phyloP scores from a whole-genome alignment of 2,329 filamentous ascomycete genomes.

The Penicillium carneum region DNA sequence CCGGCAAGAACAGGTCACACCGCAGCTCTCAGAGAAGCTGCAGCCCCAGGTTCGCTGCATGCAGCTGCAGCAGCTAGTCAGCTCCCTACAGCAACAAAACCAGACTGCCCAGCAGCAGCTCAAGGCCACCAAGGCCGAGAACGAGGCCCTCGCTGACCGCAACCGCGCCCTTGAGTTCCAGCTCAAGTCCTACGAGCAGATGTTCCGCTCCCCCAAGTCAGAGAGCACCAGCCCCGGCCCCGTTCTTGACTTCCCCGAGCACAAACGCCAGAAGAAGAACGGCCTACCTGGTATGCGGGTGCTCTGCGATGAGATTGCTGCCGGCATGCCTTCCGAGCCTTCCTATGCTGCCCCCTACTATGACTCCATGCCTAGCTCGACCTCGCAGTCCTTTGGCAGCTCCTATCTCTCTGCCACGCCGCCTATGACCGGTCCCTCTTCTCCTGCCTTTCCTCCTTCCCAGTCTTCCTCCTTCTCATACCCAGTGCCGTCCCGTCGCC shows the following conservation, averaged over 20 bases:
- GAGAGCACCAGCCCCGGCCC: conserved; percentile 41
- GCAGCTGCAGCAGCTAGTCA: conserved; percentile 48
- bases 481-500: conserved; percentile 37
- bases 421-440: conserved; percentile 46
- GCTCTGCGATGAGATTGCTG: conserved; percentile 46
- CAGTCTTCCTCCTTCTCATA: conserved; percentile 38
- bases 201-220: conserved; percentile 48
- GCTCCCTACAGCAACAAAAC: conserved; percentile 48
- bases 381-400: conserved; percentile 42
- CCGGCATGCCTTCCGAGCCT: conserved; percentile 34
- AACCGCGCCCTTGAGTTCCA: conserved; percentile 49
- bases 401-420: conserved; percentile 45
- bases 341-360: conserved; percentile 26
- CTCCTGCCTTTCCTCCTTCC: conserved; percentile 43
- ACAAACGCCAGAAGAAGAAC: conserved; percentile 42
- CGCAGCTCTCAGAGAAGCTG: conserved; percentile 48
- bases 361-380: conserved; percentile 35
- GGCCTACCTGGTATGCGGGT: conserved; percentile 46
- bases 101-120: conserved; percentile 46
- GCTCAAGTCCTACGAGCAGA: conserved; percentile 49
- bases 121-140: conserved; percentile 46
- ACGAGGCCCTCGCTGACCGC: conserved; percentile 45
- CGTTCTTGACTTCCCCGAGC: conserved; percentile 38
- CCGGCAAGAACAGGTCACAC: conserved; percentile 46
- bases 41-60: conserved; percentile 50